These are phyloP conservation scores for Hanseniaspora meyeri DNA, from an alignment of 805 yeast species.

Conservation along the genomic window DNA sequence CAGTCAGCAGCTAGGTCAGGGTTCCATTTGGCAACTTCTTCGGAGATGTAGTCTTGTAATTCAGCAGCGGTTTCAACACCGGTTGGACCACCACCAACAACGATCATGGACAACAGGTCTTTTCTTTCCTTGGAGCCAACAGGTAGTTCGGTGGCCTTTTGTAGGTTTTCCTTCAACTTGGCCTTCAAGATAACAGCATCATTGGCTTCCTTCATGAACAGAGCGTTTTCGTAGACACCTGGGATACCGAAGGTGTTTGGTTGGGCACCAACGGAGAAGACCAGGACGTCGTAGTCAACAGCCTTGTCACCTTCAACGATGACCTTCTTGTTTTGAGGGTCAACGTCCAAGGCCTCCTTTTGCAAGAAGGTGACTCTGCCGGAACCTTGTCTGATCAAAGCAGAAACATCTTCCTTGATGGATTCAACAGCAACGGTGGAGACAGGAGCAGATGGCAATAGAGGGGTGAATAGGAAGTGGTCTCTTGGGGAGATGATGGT, in stretches of 20 bases:
- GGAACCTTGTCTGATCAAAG: slow-evolving; percentile 64
- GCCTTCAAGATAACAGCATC: slow-evolving; percentile 78
- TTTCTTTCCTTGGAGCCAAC: slow-evolving; percentile 62
- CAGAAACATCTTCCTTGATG: slow-evolving; percentile 84
- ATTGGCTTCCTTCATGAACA: slow-evolving; percentile 77
- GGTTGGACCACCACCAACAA: slow-evolving; percentile 98
- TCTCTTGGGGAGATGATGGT: slow-evolving; percentile 87
- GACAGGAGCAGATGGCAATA: slow-evolving; percentile 87
- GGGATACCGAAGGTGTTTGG: slow-evolving; percentile 91
- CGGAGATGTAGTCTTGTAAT: slow-evolving; percentile 83
- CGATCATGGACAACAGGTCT: slow-evolving; percentile 75
- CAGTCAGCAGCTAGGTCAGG: slow-evolving; percentile 76
- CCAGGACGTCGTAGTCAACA: slow-evolving; percentile 65
- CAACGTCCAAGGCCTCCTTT: slow-evolving; percentile 80
- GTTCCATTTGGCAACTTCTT: slow-evolving; percentile 79
- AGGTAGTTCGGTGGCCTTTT: slow-evolving; percentile 74
- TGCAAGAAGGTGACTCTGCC: slow-evolving; percentile 76
- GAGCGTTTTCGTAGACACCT: slow-evolving; percentile 80
- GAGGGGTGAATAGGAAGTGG: slow-evolving; percentile 91
- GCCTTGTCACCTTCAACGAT: slow-evolving; percentile 45
- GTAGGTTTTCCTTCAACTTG: slow-evolving; percentile 74
- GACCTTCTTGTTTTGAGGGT: slow-evolving; percentile 54
- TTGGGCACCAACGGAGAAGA: slow-evolving; percentile 89
- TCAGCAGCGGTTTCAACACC: slow-evolving; percentile 98
- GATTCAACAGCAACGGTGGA: slow-evolving; percentile 86